These are phyloP conservation scores for Beta macrorhiza DNA, from an alignment of 179 eudicot species.

Conservation along the genomic window DNA sequence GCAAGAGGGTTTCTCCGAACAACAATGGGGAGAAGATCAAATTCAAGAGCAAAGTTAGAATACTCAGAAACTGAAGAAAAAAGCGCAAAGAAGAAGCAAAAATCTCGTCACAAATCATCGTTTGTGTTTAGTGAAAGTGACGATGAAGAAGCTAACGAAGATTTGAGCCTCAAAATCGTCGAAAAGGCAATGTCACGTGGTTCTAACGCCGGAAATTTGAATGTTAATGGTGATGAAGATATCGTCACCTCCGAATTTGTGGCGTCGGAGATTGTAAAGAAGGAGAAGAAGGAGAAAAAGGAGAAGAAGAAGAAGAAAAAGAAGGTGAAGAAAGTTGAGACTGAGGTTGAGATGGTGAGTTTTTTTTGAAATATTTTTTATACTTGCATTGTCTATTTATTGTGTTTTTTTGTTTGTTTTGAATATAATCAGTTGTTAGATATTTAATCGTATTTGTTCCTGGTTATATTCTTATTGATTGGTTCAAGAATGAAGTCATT, in stretches of 20 bases:
- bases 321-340: slow-evolving; percentile 27
- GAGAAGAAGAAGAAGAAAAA: slow-evolving; percentile 28
- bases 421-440: background rate
- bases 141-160: slow-evolving; percentile 81
- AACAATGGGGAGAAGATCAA: slow-evolving; percentile 27
- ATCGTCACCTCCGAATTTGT: slow-evolving; percentile 20
- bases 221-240: slow-evolving; percentile 22
- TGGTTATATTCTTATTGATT: no score
- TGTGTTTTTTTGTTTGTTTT: background rate
- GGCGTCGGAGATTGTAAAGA: slow-evolving; percentile 23
- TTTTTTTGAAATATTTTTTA: background rate
- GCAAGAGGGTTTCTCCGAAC: slow-evolving; percentile 1
- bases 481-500: background rate
- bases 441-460: no score
- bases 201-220: slow-evolving; percentile 12
- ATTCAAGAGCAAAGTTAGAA: slow-evolving; percentile 18
- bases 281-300: slow-evolving; percentile 35
- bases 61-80: slow-evolving; percentile 22
- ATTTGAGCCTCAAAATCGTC: slow-evolving; percentile 76
- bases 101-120: background rate
- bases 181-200: slow-evolving; percentile 58
- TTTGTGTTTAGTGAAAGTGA: slow-evolving; percentile 37
- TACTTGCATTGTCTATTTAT: no score
- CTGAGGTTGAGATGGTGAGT: slow-evolving; percentile 16
- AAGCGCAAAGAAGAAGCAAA: background rate